phyloP scores from a whole-genome alignment of 345 rosid species.

The Sisymbrium irio region DNA sequence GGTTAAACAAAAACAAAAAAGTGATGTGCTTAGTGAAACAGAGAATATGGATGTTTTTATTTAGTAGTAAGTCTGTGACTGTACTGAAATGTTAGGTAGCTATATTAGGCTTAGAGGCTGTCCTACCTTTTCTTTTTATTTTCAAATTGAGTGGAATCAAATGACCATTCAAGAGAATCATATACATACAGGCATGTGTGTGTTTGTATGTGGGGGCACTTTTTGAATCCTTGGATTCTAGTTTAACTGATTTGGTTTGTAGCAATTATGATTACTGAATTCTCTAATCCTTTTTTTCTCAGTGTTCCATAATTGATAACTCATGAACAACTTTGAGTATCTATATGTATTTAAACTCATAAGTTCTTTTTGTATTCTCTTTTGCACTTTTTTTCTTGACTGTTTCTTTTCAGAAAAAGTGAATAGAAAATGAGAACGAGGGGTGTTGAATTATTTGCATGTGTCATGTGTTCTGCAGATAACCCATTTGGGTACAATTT shows the following conservation, averaged over 20 bases:
- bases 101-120: slow-evolving; percentile 21
- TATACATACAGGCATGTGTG: slow-evolving; percentile 23
- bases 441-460: slow-evolving; percentile 39
- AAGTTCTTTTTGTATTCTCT: slow-evolving; percentile 8
- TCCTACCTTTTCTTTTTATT: not conserved
- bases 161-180: slow-evolving; percentile 21
- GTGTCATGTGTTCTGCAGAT: slow-evolving; percentile 38
- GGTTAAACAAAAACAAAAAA: not conserved
- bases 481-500: slow-evolving; percentile 28
- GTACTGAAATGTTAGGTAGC: slow-evolving; percentile 29
- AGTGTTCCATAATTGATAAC: slow-evolving; percentile 26
- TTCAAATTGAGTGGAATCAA: slow-evolving; percentile 16
- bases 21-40: not conserved
- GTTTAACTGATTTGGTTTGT: slow-evolving; percentile 33
- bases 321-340: slow-evolving; percentile 28
- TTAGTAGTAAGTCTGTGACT: slow-evolving; percentile 16
- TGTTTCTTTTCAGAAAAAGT: slow-evolving; percentile 33
- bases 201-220: slow-evolving; percentile 17
- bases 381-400: slow-evolving; percentile 28
- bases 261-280: slow-evolving; percentile 21
- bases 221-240: slow-evolving; percentile 23
- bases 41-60: slow-evolving; percentile 1
- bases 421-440: slow-evolving; percentile 11
- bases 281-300: slow-evolving; percentile 17
- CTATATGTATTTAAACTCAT: slow-evolving; percentile 16